Evolutionary conservation across 345 rosid genomes (phyloP).

Genomic region (Cochlearia excelsa): DNA sequence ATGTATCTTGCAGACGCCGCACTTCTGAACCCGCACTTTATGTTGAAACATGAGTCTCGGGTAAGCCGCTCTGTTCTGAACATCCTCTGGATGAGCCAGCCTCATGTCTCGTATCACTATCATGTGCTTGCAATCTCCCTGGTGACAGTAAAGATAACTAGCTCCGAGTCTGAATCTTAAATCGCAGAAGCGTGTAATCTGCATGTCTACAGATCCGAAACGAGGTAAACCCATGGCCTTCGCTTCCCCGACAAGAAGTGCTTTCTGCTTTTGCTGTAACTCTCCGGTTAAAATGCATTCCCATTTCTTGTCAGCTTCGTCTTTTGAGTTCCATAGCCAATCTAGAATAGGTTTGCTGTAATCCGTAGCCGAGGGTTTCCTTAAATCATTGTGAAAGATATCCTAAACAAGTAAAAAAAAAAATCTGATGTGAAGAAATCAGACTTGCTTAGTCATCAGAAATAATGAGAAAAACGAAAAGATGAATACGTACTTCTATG

Average conservation of each 20-base stretch:
- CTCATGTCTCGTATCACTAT: constrained; percentile 83
- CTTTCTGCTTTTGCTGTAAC: constrained; percentile 52
- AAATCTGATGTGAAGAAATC: constrained; percentile 9
- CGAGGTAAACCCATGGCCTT: constrained; percentile 48
- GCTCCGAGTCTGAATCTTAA: constrained; percentile 79
- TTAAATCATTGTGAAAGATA: constrained; percentile 70
- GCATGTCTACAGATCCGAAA: constrained; percentile 58
- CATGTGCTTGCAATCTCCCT: constrained; percentile 92
- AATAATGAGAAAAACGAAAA: neutral
- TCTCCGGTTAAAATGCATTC: constrained; percentile 60
- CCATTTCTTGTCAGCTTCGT: constrained; percentile 72
- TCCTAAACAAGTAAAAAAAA: constrained; percentile 43
- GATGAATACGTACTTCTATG: constrained; percentile 55
- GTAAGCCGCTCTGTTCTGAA: constrained; percentile 60
- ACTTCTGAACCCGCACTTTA: constrained; percentile 55
- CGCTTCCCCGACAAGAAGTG: constrained; percentile 38
- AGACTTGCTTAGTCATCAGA: neutral
- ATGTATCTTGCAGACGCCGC: constrained; percentile 57
- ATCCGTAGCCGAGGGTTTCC: constrained; percentile 58
- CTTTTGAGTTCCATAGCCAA: constrained; percentile 71
- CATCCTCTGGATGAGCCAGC: constrained; percentile 69
- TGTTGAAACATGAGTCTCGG: constrained; percentile 50
- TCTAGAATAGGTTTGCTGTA: constrained; percentile 69
- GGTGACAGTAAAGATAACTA: constrained; percentile 82
- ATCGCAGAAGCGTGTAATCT: constrained; percentile 57